Evolutionary conservation across 345 rosid genomes (phyloP).

Genomic region (Melaleuca quinquenervia): DNA sequence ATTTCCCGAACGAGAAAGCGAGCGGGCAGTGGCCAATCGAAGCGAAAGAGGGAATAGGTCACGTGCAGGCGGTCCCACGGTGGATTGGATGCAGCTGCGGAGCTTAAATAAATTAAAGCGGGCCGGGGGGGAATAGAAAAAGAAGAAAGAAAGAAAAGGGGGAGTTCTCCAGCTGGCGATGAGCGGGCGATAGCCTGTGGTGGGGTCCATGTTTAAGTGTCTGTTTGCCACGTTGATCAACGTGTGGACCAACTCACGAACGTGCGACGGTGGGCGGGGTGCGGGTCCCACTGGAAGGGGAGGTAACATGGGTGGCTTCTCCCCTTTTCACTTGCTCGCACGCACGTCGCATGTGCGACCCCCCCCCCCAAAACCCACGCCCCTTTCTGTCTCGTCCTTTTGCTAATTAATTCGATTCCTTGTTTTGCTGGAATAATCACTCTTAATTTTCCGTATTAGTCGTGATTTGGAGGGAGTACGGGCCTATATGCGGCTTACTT

Average conservation of each 20-base stretch:
- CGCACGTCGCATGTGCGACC: slow-evolving; percentile 1
- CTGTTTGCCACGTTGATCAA: slow-evolving; percentile 4
- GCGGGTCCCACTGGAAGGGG: background rate
- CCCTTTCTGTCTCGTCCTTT: background rate
- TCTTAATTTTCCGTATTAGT: background rate
- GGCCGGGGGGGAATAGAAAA: background rate
- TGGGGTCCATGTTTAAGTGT: background rate
- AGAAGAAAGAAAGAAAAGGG: background rate
- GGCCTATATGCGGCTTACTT: background rate
- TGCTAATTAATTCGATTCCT: background rate
- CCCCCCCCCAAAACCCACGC: background rate
- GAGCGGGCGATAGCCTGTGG: background rate
- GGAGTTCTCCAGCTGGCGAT: background rate
- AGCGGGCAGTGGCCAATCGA: background rate
- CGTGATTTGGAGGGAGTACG: background rate
- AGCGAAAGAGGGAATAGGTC: background rate
- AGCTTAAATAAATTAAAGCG: background rate
- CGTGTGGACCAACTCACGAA: slow-evolving; percentile 4
- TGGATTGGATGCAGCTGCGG: background rate
- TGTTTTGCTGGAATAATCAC: background rate
- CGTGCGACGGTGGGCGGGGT: background rate
- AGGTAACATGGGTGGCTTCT: background rate
- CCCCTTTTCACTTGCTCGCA: background rate
- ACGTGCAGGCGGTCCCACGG: background rate
- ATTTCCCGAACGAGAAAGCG: background rate